A percentile compares a stretch with the other conserved stretches of the same genome.
Conservation (phyloP, 2,329 filamentous ascomycete genomes). For the Microdochium paspali region DNA sequence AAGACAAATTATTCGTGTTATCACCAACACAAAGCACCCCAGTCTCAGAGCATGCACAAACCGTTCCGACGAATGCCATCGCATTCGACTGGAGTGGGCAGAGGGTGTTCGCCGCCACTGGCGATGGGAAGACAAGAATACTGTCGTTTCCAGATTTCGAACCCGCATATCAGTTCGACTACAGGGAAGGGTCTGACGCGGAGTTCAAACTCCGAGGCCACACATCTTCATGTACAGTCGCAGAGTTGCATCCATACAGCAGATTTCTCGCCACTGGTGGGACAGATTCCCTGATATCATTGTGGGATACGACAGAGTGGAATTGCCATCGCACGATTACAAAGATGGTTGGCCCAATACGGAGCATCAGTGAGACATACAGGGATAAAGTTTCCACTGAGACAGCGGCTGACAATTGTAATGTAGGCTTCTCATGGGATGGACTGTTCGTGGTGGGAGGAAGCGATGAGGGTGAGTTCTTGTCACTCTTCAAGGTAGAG, state of each 20-base stretch:
- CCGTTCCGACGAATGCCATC: conserved; percentile 61
- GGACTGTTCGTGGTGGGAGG: conserved; percentile 67
- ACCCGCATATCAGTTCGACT: conserved; percentile 40
- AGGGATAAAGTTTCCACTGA: background rate
- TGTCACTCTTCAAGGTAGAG: too few relatives aligned
- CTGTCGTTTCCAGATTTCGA: conserved; percentile 57
- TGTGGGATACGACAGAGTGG: conserved; percentile 75
- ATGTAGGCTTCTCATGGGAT: conserved; percentile 64
- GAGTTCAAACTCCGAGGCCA: conserved; percentile 62
- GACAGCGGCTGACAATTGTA: conserved; percentile 10
- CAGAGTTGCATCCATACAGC: conserved; percentile 62
- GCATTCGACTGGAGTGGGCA: conserved; percentile 65
- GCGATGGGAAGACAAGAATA: conserved; percentile 61
- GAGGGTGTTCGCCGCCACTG: conserved; percentile 61
- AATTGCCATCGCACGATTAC: conserved; percentile 64
- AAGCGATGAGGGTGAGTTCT: conserved; percentile 55
- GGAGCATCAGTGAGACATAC: conserved; percentile 48
- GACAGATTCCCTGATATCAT: conserved; percentile 62
- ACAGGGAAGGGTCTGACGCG: conserved; percentile 28
- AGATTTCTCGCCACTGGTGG: conserved; percentile 67
- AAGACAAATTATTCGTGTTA: conserved; percentile 52
- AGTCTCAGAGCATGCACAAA: conserved; percentile 49
- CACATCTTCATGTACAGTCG: conserved; percentile 60
- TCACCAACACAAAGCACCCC: conserved; percentile 48
- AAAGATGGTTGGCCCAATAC: conserved; percentile 59